Base-by-base conservation (phyloP, 164 flowering plant species). In the Annona cherimola region DNA sequence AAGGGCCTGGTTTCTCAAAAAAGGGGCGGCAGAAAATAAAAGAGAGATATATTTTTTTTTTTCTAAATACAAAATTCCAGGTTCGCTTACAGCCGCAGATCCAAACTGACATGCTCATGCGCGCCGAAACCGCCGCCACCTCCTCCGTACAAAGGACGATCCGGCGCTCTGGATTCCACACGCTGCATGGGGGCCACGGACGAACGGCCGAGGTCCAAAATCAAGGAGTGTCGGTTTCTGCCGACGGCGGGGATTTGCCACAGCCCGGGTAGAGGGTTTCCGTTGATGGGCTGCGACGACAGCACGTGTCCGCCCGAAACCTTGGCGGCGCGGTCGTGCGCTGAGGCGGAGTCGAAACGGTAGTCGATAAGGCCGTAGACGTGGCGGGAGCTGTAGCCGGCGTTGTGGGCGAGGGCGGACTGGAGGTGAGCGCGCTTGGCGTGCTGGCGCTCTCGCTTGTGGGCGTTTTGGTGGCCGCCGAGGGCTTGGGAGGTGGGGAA, bases 391-490 rank as follows among this genome's bases (percentile, higher is more conserved):
- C 83, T 61, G 67, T 14, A 40, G 71, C 67, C 40, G 75, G 76
- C 63, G 57, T 72, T 75, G 66, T 87, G 86, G 4, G 81, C 81
- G 87, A 87, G 82, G 70, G 93, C 85, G 1, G 97, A 87, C 73
- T 90, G 96, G 39, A 92, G 90, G 67, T 88, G 93, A 7, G 86
- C 92, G 1, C 97, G 86, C 61, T 92, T 92, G 2, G 93, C 97
- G 72, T 89, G 90, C 70, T 92, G 98, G 9, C 97, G 84, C 75
- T 94, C 97, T 40, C 96, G 78, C 78, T 90, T 92, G 79, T 94
- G 98, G 0, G 98, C 98, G 82, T 94, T 94, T 69, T 94, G 98
- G 78, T 94, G 98, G 50, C 98, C 97, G 4, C 97, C 98, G 26
- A 94, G 72, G 19, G 97, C 98, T 75, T 94, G 98, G 0, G 98